Percentiles rank a stretch among this genome's conserved stretches.
Conservation (phyloP, 805 yeast genomes). For the Torulaspora quercuum region DNA sequence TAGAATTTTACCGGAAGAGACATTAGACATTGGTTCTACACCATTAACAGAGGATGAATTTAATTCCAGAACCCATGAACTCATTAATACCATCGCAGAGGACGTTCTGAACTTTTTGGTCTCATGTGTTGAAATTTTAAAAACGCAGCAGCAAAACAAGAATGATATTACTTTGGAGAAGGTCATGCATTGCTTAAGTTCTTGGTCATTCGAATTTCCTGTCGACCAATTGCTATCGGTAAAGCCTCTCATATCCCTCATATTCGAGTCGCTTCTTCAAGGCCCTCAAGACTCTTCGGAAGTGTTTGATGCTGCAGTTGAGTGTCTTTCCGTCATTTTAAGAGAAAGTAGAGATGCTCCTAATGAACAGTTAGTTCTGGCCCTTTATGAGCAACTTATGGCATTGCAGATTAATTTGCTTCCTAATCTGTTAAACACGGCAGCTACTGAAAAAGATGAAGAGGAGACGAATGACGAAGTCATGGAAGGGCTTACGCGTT, state of each 20-base stretch:
- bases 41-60: slow-evolving; percentile 82
- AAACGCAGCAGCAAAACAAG: slow-evolving; percentile 35
- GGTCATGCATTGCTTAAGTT: slow-evolving; percentile 71
- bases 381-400: slow-evolving; percentile 66
- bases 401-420: slow-evolving; percentile 52
- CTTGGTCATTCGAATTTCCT: slow-evolving; percentile 89
- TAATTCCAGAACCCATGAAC: slow-evolving; percentile 54
- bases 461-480: slow-evolving; percentile 54
- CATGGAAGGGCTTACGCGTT: slow-evolving; percentile 64
- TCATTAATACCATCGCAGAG: slow-evolving; percentile 65
- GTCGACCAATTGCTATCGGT: slow-evolving; percentile 62
- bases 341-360: slow-evolving; percentile 78
- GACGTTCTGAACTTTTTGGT: slow-evolving; percentile 63
- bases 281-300: slow-evolving; percentile 41
- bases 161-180: slow-evolving; percentile 30
- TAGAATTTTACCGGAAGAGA: slow-evolving; percentile 87
- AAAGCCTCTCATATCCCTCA: slow-evolving; percentile 60
- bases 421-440: slow-evolving; percentile 32
- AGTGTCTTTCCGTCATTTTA: slow-evolving; percentile 77
- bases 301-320: slow-evolving; percentile 79
- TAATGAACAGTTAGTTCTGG: slow-evolving; percentile 56
- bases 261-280: slow-evolving; percentile 56
- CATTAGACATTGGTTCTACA: slow-evolving; percentile 69
- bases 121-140: slow-evolving; percentile 36
- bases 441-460: slow-evolving; percentile 9